Conservation (phyloP, 2,329 filamentous ascomycete genomes). For the Camillea tinctor region DNA sequence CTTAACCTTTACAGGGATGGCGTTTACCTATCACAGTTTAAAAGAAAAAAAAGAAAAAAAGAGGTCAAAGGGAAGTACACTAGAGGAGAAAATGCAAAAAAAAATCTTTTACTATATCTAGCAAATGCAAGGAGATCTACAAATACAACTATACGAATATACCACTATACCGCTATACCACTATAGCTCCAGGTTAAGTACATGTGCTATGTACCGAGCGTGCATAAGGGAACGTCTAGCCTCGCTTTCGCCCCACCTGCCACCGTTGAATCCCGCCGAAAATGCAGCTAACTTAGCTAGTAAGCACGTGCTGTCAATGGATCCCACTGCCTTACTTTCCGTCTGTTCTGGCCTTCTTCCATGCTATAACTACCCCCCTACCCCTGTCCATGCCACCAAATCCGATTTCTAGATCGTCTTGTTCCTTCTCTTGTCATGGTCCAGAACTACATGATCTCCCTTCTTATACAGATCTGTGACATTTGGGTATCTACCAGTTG, state of each 20-base stretch:
- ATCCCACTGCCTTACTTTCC: not conserved
- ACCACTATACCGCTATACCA: too few relatives aligned
- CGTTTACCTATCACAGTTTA: not conserved
- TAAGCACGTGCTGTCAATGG: not conserved
- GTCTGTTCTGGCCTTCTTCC: not conserved
- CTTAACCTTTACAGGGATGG: not conserved
- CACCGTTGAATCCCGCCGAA: not conserved
- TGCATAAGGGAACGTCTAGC: not conserved
- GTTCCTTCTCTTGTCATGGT: not conserved
- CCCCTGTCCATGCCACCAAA: not conserved
- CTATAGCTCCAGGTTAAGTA: not conserved
- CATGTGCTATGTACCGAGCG: not conserved
- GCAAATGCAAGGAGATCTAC: too few relatives aligned
- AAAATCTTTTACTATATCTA: not conserved
- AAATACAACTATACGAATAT: too few relatives aligned
- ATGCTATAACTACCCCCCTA: too few relatives aligned
- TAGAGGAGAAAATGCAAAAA: not conserved
- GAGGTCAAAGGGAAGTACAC: not conserved
- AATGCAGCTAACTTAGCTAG: not conserved
- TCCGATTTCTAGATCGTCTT: not conserved
- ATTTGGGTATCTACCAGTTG: too few relatives aligned
- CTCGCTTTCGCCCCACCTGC: not conserved
- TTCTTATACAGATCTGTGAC: too few relatives aligned
- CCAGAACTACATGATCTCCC: too few relatives aligned
- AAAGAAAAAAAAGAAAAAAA: not conserved